Conservation (phyloP, 805 yeast species). For the Zygosaccharomyces gambellarensis region DNA sequence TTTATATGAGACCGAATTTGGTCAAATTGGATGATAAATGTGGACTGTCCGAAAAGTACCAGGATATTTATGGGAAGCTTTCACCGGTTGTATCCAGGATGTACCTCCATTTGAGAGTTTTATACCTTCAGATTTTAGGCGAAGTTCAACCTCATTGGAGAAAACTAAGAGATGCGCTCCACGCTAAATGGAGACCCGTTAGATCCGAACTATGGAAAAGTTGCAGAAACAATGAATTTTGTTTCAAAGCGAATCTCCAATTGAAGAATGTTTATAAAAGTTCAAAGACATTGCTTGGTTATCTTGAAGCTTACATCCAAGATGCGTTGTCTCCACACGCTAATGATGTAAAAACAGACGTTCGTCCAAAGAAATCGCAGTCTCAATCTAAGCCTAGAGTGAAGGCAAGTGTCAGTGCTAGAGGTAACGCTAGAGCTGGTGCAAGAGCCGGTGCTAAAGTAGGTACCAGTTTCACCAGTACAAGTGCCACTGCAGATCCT, state of each 20-base stretch:
- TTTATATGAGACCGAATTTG: constrained; percentile 11
- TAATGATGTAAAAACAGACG: neutral
- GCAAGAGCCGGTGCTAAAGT: constrained; percentile 1
- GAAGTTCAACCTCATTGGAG: neutral
- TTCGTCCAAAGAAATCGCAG: neutral
- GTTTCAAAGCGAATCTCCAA: constrained; percentile 1
- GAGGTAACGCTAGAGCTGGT: constrained; percentile 1
- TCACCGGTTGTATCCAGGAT: neutral
- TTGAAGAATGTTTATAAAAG: neutral
- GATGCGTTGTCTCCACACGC: constrained; percentile 1
- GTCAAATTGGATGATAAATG: neutral
- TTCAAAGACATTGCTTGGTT: neutral
- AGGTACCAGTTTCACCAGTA: neutral
- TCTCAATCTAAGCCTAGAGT: constrained; percentile 1
- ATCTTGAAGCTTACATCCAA: neutral
- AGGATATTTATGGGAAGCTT: neutral
- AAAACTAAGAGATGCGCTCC: neutral
- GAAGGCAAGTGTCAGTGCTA: neutral
- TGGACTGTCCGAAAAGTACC: neutral
- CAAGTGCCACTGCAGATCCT: neutral
- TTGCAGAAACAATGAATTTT: constrained; percentile 2
- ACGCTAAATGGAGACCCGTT: neutral
- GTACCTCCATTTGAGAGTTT: neutral
- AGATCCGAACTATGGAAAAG: neutral
- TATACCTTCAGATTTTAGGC: neutral